Evolutionary conservation across 2,329 filamentous ascomycete species (phyloP).

Genomic region (Coleophoma eucalyptorum): DNA sequence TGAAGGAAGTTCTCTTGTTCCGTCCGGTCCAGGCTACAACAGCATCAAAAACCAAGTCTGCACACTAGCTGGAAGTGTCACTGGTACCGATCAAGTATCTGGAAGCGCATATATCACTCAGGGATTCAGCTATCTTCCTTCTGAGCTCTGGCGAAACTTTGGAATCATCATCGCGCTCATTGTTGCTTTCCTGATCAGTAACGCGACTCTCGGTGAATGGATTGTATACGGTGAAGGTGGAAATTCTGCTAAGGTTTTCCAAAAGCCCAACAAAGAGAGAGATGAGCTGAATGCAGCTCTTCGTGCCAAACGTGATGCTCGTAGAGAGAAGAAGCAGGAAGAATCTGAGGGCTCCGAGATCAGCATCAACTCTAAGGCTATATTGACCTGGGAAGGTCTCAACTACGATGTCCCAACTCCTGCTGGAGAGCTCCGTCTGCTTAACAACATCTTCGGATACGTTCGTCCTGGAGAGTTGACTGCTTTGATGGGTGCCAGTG

Average conservation of each 20-base stretch:
- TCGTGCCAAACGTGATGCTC: slow-evolving; percentile 52
- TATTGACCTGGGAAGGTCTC: slow-evolving; percentile 85
- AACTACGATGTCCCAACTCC: slow-evolving; percentile 67
- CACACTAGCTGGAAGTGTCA: slow-evolving; percentile 67
- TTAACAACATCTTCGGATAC: slow-evolving; percentile 59
- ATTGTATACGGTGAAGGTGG: slow-evolving; percentile 77
- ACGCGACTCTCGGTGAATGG: slow-evolving; percentile 75
- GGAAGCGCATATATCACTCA: slow-evolving; percentile 67
- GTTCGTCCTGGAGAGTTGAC: slow-evolving; percentile 59
- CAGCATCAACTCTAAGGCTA: slow-evolving; percentile 54
- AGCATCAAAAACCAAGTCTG: slow-evolving; percentile 76
- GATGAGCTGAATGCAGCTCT: slow-evolving; percentile 63
- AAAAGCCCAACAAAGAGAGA: slow-evolving; percentile 64
- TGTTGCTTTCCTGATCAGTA: slow-evolving; percentile 68
- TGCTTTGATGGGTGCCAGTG: slow-evolving; percentile 59
- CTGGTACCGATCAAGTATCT: slow-evolving; percentile 60
- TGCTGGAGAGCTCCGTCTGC: slow-evolving; percentile 38
- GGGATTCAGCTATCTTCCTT: slow-evolving; percentile 62
- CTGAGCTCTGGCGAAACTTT: slow-evolving; percentile 77
- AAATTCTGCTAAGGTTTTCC: slow-evolving; percentile 75
- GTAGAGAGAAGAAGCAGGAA: slow-evolving; percentile 37
- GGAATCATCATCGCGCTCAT: slow-evolving; percentile 78
- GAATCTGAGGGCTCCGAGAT: slow-evolving; percentile 44
- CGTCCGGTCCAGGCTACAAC: slow-evolving; percentile 64
- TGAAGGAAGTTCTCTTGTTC: slow-evolving; percentile 63